phyloP scores from a whole-genome alignment of 2,329 filamentous ascomycete genomes.

The Aspergillus sp. region DNA sequence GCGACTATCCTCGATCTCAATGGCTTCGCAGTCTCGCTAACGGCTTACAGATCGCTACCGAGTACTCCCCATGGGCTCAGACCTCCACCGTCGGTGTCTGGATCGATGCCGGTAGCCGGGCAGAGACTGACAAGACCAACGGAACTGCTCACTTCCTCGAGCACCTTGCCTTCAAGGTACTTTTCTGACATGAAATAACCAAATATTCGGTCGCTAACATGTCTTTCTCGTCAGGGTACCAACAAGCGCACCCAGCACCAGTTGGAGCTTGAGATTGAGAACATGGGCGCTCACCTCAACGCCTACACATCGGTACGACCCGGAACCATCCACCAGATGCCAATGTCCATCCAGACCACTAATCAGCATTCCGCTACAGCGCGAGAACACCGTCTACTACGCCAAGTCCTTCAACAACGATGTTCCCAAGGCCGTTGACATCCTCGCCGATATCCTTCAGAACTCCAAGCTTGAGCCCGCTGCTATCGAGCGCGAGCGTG shows the following conservation, averaged over 20 bases:
- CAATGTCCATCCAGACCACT: slow-evolving; percentile 7
- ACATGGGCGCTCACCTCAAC: slow-evolving; percentile 99
- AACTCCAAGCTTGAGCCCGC: slow-evolving; percentile 95
- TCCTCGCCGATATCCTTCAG: slow-evolving; percentile 97
- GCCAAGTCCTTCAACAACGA: slow-evolving; percentile 97
- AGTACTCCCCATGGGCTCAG: slow-evolving; percentile 97
- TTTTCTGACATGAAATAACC: background rate
- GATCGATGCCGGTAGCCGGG: slow-evolving; percentile 98
- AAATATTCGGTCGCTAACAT: background rate
- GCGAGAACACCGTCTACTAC: slow-evolving; percentile 99
- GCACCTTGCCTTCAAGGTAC: slow-evolving; percentile 99
- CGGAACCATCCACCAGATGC: slow-evolving; percentile 17
- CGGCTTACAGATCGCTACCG: slow-evolving; percentile 77
- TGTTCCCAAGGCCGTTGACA: slow-evolving; percentile 93
- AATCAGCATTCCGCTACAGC: slow-evolving; percentile 51
- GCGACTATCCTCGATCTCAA: slow-evolving; percentile 11
- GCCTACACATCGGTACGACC: slow-evolving; percentile 92
- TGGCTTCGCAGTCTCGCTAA: slow-evolving; percentile 29
- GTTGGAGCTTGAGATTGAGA: slow-evolving; percentile 99
- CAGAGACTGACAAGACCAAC: slow-evolving; percentile 98
- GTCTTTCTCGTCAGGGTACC: slow-evolving; percentile 61
- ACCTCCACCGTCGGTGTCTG: slow-evolving; percentile 97
- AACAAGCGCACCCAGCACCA: slow-evolving; percentile 93
- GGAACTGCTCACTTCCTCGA: slow-evolving; percentile 99
- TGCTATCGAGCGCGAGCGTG: slow-evolving; percentile 95